Evolutionary conservation across 352 stramenopile genomes (phyloP).

Genomic region (Phytophthora citricola): DNA sequence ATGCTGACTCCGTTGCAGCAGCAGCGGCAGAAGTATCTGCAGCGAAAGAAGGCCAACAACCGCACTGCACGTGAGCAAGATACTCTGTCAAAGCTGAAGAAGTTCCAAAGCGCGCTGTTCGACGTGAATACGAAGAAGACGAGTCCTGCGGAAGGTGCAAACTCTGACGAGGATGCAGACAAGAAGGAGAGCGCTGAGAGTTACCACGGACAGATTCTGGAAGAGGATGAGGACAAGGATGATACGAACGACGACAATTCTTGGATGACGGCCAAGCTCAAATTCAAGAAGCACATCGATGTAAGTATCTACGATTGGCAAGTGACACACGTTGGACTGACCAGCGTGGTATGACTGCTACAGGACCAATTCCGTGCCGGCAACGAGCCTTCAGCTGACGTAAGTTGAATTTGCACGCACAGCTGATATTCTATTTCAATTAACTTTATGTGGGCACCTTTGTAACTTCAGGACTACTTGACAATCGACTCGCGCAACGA

Average conservation of each 20-base stretch:
- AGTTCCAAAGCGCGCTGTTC: slow-evolving; percentile 65
- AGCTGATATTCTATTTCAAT: slow-evolving; percentile 1
- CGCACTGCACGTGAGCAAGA: slow-evolving; percentile 67
- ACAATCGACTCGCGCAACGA: slow-evolving; percentile 70
- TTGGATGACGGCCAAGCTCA: slow-evolving; percentile 90
- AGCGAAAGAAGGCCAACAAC: slow-evolving; percentile 63
- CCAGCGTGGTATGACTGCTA: slow-evolving; percentile 8
- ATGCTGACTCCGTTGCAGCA: slow-evolving; percentile 83
- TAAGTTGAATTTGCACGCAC: slow-evolving; percentile 24
- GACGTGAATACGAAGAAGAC: slow-evolving; percentile 42
- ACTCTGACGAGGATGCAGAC: slow-evolving; percentile 10
- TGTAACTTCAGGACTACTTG: slow-evolving; percentile 63
- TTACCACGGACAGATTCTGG: slow-evolving; percentile 78
- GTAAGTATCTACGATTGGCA: slow-evolving; percentile 34
- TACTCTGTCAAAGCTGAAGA: slow-evolving; percentile 71
- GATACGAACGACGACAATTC: slow-evolving; percentile 57
- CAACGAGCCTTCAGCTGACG: slow-evolving; percentile 58
- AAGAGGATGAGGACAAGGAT: slow-evolving; percentile 49
- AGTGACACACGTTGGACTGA: neutral
- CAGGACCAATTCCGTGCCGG: slow-evolving; percentile 81
- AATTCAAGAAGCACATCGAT: slow-evolving; percentile 92
- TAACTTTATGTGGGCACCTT: slow-evolving; percentile 1
- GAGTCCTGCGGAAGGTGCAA: neutral
- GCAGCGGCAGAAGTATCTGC: slow-evolving; percentile 74
- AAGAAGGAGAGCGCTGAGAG: slow-evolving; percentile 17